Conservation (phyloP, 768 basidiomycete genomes). For the Gloeostereum incarnatum region DNA sequence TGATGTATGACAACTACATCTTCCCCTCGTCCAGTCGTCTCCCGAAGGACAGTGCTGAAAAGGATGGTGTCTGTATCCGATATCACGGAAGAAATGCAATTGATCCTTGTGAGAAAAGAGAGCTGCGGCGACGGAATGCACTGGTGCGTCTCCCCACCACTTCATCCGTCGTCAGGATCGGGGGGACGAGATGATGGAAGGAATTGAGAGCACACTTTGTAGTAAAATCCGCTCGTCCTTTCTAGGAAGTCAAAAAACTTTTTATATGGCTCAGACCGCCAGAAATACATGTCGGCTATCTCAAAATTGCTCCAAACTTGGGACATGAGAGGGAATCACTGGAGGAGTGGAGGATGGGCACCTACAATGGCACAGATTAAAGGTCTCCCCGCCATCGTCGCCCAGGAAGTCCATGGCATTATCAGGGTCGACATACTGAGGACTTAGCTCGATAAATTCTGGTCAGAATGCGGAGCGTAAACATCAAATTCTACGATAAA, state of each 20-base stretch:
- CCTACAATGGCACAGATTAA: constrained; percentile 75
- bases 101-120: too few relatives aligned
- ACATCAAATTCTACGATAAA: constrained; percentile 4
- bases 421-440: constrained; percentile 42
- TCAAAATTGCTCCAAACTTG: constrained; percentile 63
- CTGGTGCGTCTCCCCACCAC: too few relatives aligned
- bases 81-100: too few relatives aligned
- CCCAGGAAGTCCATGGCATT: constrained; percentile 63
- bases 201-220: too few relatives aligned
- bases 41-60: too few relatives aligned
- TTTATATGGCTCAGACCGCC: constrained; percentile 57
- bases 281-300: constrained; percentile 63
- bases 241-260: constrained; percentile 64
- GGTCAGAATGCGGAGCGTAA: constrained; percentile 24
- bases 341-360: constrained; percentile 35
- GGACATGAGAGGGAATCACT: not conserved
- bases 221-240: constrained; percentile 60
- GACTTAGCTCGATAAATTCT: constrained; percentile 53
- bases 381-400: constrained; percentile 58
- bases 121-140: too few relatives aligned
- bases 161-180: too few relatives aligned
- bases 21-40: too few relatives aligned
- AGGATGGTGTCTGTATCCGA: too few relatives aligned
- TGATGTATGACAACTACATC: too few relatives aligned
- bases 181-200: too few relatives aligned